Evolutionary conservation across 1,139 yeast genomes (phyloP), one percentile per base, ranked within the genome.

Genomic region (Protomyces macrosporus): DNA sequence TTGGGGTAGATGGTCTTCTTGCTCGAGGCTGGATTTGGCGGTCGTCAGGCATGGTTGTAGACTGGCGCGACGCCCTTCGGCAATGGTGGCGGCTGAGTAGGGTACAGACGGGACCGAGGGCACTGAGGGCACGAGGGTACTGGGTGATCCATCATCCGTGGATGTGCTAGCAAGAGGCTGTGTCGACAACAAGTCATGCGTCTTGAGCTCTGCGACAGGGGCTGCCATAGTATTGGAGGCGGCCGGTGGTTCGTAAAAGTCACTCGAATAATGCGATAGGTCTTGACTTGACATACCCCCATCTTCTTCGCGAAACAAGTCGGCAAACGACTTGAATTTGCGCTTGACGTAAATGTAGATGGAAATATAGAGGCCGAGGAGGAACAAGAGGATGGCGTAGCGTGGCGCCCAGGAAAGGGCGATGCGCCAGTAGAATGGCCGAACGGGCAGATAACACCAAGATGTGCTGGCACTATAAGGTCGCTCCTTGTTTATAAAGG

Each of bases 341-440:
- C 39, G 63, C 68, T 85, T 80, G 40, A 90, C 95, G 71, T 87
- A 88, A 67, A 84, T 75, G 75, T 90, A 90, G 66, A 90, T 86
- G 60, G 86, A 78, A 57, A 84, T 78, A 74, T 90, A 90, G 56
- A 89, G 83, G 33, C 81, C 75, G 63, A 88, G 72, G 70, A 90
- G 88, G 40, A 81, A 73, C 12, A 87, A 73, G 67, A 88, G 80
- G 63, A 90, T 82, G 65, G 83, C 73, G 73, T 85, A 90, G 55
- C 97, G 79, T 2, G 96, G 93, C 0, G 84, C 85, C 96, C 96
- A 90, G 68, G 91, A 83, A 60, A 90, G 77, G 0, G 81, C 90
- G 57, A 87, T 73, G 65, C 90, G 79, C 72, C 84, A 86, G 95
- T 95, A 90, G 9, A 81, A 73, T 0, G 95, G 96, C 1, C 77